phyloP scores from a whole-genome alignment of 306 rosid genomes.

The Rosa rugosa region DNA sequence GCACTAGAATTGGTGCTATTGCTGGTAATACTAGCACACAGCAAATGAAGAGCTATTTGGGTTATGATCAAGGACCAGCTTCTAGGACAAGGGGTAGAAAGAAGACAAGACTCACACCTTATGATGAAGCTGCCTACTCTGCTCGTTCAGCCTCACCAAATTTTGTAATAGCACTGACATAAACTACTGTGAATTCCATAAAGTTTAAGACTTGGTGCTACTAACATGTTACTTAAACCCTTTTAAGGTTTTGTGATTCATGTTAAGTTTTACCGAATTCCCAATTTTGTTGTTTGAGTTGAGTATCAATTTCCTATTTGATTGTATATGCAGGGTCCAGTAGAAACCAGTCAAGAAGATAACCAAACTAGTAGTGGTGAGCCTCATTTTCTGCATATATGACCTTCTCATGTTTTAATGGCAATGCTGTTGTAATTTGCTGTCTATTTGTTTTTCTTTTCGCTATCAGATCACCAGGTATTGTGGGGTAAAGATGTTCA shows the following conservation, averaged over 20 bases:
- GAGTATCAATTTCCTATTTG: slow-evolving; percentile 12
- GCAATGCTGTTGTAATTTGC: slow-evolving; percentile 7
- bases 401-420: not conserved
- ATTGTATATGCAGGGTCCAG: slow-evolving; percentile 36
- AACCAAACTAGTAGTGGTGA: slow-evolving; percentile 29
- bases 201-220: not conserved
- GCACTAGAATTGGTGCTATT: slow-evolving; percentile 10
- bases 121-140: slow-evolving; percentile 26
- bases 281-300: slow-evolving; percentile 13
- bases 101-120: slow-evolving; percentile 37
- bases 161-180: not conserved
- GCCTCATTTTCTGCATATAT: not conserved
- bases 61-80: slow-evolving; percentile 39
- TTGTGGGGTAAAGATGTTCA: slow-evolving; percentile 6
- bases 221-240: not conserved
- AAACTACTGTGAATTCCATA: not conserved
- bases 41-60: slow-evolving; percentile 10
- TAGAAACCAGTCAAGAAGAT: slow-evolving; percentile 24
- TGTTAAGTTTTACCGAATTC: not conserved
- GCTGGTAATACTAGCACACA: not conserved
- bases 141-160: slow-evolving; percentile 21
- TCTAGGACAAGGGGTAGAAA: slow-evolving; percentile 41
- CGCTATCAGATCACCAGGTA: slow-evolving; percentile 15
- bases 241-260: not conserved
- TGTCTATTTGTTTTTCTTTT: slow-evolving; percentile 1